These are phyloP conservation scores for Zygotorulaspora chibaensis DNA, from an alignment of 805 yeast species.

Conservation along the genomic window DNA sequence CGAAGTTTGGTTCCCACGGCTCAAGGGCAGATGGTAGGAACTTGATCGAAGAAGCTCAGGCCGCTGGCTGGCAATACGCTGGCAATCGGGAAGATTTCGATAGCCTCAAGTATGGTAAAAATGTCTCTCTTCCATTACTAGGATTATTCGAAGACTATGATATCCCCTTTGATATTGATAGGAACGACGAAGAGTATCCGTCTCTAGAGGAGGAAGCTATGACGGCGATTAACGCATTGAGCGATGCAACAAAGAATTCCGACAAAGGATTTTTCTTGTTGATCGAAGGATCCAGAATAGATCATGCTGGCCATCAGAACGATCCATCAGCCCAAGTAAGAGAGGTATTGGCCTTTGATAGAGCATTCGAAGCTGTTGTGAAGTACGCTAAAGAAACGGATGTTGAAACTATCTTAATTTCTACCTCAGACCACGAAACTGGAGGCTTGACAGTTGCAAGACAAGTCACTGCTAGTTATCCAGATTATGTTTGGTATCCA, in stretches of 20 bases:
- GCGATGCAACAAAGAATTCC: conserved; percentile 61
- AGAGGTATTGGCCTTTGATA: conserved; percentile 84
- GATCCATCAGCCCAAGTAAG: conserved; percentile 94
- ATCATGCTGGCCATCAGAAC: conserved; percentile 91
- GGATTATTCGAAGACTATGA: conserved; percentile 72
- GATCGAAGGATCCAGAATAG: conserved; percentile 90
- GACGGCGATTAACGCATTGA: conserved; percentile 67
- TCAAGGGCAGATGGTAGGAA: conserved; percentile 70
- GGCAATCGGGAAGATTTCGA: conserved; percentile 60
- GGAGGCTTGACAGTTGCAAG: conserved; percentile 90
- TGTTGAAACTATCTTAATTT: conserved; percentile 70
- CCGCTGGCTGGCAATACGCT: conserved; percentile 56
- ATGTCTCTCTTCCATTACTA: conserved; percentile 70
- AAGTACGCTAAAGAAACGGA: conserved; percentile 65
- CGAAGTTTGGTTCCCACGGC: conserved; percentile 38
- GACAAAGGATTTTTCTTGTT: conserved; percentile 82
- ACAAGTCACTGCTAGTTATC: conserved; percentile 64
- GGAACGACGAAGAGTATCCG: conserved; percentile 59
- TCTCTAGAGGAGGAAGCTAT: conserved; percentile 73
- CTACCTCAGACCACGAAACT: conserved; percentile 93
- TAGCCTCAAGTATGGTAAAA: conserved; percentile 48
- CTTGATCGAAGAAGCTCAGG: conserved; percentile 58
- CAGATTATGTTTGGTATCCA: conserved; percentile 88
- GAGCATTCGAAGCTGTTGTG: conserved; percentile 69
- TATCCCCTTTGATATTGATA: conserved; percentile 81